Percentiles rank a stretch among this genome's conserved stretches.
Evolutionary conservation across 176 grass and related monocot genomes (phyloP).

Genomic region (Carex kokanica): DNA sequence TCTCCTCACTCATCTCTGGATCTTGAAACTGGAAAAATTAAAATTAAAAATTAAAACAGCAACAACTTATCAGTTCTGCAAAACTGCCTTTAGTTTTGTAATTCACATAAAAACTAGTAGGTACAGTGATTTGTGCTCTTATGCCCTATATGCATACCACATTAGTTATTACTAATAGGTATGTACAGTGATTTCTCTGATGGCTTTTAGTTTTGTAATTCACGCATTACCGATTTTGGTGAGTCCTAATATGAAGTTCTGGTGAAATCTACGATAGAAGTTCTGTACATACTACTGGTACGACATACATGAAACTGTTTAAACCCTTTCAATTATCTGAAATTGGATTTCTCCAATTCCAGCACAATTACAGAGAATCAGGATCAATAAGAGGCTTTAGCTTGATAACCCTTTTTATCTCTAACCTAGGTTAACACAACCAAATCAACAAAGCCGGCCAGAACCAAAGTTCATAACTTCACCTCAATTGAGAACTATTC

Average conservation of each 20-base stretch:
- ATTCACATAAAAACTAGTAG: neutral
- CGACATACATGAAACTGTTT: neutral
- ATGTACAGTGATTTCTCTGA: neutral
- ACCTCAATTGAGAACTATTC: neutral
- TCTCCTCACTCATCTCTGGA: conserved; percentile 64
- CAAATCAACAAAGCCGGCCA: neutral
- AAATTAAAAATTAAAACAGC: conserved; percentile 6
- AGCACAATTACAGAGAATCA: neutral
- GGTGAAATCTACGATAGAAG: neutral
- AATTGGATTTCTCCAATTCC: neutral
- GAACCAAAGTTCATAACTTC: neutral
- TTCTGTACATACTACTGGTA: neutral
- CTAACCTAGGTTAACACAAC: neutral
- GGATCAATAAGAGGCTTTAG: neutral
- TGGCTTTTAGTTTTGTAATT: neutral
- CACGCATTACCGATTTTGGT: neutral
- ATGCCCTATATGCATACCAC: neutral
- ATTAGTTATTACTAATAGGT: neutral
- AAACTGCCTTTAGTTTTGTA: neutral
- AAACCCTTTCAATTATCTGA: neutral
- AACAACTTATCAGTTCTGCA: neutral
- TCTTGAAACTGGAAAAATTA: conserved; percentile 6
- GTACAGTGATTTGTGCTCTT: neutral
- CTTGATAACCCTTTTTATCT: neutral
- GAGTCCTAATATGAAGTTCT: neutral